Evolutionary conservation across 1,139 yeast genomes (phyloP).

Genomic region (Candida mesenterica): DNA sequence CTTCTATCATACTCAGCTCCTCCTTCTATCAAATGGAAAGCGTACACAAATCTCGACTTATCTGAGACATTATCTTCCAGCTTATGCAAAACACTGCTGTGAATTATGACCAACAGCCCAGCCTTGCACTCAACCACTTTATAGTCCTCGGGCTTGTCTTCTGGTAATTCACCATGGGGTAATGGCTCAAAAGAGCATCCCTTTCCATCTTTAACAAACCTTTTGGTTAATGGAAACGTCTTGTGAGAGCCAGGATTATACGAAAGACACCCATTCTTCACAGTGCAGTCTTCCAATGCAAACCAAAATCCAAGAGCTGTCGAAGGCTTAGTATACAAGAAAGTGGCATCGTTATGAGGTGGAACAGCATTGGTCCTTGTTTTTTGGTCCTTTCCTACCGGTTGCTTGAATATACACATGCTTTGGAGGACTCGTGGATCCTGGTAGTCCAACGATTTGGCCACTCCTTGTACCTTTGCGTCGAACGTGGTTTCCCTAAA

Average conservation of each 20-base stretch:
- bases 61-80: constrained; percentile 58
- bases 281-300: constrained; percentile 73
- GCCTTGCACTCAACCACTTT: constrained; percentile 62
- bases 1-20: constrained; percentile 52
- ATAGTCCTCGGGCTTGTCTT: constrained; percentile 38
- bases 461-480: constrained; percentile 50
- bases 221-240: constrained; percentile 52
- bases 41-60: constrained; percentile 69
- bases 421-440: constrained; percentile 77
- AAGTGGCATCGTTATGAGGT: constrained; percentile 74
- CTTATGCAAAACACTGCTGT: constrained; percentile 70
- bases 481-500: constrained; percentile 54
- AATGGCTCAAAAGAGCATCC: constrained; percentile 52
- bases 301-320: constrained; percentile 81
- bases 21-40: constrained; percentile 80
- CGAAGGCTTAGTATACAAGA: constrained; percentile 69
- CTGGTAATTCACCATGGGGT: constrained; percentile 19
- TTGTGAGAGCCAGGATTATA: constrained; percentile 77
- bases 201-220: constrained; percentile 59
- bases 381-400: constrained; percentile 23
- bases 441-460: constrained; percentile 47
- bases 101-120: constrained; percentile 67
- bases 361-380: constrained; percentile 71
- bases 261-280: constrained; percentile 66
- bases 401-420: constrained; percentile 80